Evolutionary conservation across 1,284 basidiomycete genomes (phyloP).

Genomic region (Ceratobasidium theobromae): DNA sequence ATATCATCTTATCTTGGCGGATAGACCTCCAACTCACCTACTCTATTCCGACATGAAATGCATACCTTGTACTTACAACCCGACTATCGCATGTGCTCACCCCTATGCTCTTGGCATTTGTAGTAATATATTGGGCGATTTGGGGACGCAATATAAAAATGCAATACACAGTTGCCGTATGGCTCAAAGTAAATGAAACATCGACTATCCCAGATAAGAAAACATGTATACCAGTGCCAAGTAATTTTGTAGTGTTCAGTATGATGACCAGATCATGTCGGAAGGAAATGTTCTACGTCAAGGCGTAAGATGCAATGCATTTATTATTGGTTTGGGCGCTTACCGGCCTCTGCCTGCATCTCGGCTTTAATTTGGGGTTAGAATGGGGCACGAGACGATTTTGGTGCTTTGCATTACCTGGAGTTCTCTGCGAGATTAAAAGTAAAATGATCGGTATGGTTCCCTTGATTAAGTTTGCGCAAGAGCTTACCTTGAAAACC

Average conservation of each 20-base stretch:
- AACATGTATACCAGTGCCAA: neutral
- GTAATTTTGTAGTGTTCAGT: neutral
- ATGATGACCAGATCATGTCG: slow-evolving; percentile 31
- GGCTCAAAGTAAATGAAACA: slow-evolving; percentile 21
- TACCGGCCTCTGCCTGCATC: slow-evolving; percentile 48
- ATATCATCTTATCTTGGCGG: slow-evolving; percentile 21
- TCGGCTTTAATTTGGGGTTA: slow-evolving; percentile 41
- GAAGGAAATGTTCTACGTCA: slow-evolving; percentile 34
- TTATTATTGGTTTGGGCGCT: slow-evolving; percentile 35
- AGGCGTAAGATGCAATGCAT: neutral
- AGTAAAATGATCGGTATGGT: neutral
- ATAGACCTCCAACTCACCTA: slow-evolving; percentile 1
- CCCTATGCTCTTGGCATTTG: slow-evolving; percentile 17
- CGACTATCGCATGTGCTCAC: neutral
- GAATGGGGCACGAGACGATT: neutral
- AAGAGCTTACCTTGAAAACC: slow-evolving; percentile 62
- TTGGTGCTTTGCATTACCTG: slow-evolving; percentile 9
- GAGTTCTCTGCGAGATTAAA: slow-evolving; percentile 13
- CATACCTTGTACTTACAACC: neutral
- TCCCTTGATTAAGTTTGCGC: neutral
- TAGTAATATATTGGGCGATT: slow-evolving; percentile 32
- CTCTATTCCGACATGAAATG: slow-evolving; percentile 8
- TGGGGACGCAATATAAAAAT: slow-evolving; percentile 21
- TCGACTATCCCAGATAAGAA: neutral
- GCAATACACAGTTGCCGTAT: slow-evolving; percentile 29